Evolutionary conservation across 2,329 filamentous ascomycete genomes (phyloP).

Genomic region (Xylaria sp.): DNA sequence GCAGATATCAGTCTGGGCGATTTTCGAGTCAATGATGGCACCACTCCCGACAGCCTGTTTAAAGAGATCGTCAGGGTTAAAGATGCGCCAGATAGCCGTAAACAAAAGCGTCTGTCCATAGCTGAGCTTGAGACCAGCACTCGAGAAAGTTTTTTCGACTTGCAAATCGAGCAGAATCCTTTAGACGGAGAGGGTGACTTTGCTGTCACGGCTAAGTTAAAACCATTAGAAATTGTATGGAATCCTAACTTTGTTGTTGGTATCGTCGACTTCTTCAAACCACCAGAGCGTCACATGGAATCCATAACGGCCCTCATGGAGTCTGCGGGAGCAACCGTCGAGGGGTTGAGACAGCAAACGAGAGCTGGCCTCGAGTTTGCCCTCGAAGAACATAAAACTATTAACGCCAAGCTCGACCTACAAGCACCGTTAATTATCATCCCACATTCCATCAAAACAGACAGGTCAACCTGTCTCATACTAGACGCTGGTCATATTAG

Average conservation of each 20-base stretch:
- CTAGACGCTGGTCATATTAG: slow-evolving; percentile 96
- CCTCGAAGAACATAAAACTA: slow-evolving; percentile 95
- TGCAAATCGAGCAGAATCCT: slow-evolving; percentile 94
- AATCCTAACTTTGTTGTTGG: slow-evolving; percentile 94
- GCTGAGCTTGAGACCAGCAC: slow-evolving; percentile 62
- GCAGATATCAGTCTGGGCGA: slow-evolving; percentile 91
- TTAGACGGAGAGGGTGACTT: slow-evolving; percentile 92
- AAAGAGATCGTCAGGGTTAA: slow-evolving; percentile 97
- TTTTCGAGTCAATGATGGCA: slow-evolving; percentile 94
- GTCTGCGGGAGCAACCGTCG: slow-evolving; percentile 92
- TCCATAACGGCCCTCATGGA: slow-evolving; percentile 97
- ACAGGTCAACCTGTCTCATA: slow-evolving; percentile 87
- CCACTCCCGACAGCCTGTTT: slow-evolving; percentile 88
- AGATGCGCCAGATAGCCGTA: slow-evolving; percentile 71
- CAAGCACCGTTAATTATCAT: slow-evolving; percentile 97
- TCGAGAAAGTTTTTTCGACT: slow-evolving; percentile 85
- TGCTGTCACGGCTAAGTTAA: slow-evolving; percentile 88
- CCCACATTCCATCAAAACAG: slow-evolving; percentile 87
- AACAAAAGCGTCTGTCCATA: slow-evolving; percentile 61
- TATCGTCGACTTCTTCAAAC: slow-evolving; percentile 93
- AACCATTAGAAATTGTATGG: slow-evolving; percentile 96
- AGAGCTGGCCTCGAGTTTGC: slow-evolving; percentile 96
- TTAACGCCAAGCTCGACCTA: slow-evolving; percentile 94
- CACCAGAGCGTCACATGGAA: slow-evolving; percentile 97
- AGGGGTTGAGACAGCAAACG: slow-evolving; percentile 94